These are phyloP conservation scores for Colletotrichum lini DNA, from an alignment of 2,329 filamentous ascomycete species.

Conservation along the genomic window DNA sequence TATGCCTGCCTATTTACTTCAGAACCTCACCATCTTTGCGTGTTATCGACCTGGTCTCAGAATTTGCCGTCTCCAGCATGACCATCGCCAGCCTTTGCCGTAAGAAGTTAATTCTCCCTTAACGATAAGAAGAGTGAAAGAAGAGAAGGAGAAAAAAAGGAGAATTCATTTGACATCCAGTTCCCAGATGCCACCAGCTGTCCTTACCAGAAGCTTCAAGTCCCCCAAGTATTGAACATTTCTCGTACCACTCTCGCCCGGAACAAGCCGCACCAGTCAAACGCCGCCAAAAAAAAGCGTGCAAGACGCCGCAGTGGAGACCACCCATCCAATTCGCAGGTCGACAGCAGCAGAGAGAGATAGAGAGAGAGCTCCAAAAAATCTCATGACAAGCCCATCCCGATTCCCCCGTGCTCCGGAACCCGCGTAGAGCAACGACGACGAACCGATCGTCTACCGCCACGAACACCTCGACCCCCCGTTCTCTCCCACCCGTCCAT, in stretches of 20 bases:
- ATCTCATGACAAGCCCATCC: constrained; percentile 36
- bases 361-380: constrained; percentile 21
- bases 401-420: constrained; percentile 21
- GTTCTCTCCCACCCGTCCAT: neutral
- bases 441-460: neutral
- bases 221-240: neutral
- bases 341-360: too few relatives aligned
- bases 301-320: neutral
- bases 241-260: constrained; percentile 22
- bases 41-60: neutral
- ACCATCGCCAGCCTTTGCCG: neutral
- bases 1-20: neutral
- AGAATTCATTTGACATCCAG: neutral
- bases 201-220: neutral
- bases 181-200: neutral
- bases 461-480: neutral
- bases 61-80: neutral
- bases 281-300: constrained; percentile 22
- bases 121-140: too few relatives aligned
- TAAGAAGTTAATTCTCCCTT: too few relatives aligned
- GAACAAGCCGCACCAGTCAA: constrained; percentile 35
- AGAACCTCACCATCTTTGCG: too few relatives aligned
- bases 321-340: constrained; percentile 17
- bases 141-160: too few relatives aligned
- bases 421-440: constrained; percentile 8